Base-by-base conservation (phyloP, 225 moss, liverwort and hornwort genomes). In the Takakia lepidozioides region DNA sequence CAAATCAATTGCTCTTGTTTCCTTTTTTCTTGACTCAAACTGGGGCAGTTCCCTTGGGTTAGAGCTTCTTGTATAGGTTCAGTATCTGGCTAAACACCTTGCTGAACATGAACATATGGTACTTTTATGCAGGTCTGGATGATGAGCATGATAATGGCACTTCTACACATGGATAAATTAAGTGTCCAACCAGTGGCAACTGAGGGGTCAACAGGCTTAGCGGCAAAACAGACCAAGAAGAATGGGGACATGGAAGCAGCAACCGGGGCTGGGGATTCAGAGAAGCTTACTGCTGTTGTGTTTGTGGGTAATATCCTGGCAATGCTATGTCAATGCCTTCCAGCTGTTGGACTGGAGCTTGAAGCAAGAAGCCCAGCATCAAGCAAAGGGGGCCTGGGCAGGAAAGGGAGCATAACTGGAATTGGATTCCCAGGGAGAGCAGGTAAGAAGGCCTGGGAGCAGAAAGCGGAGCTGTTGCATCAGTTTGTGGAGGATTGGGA, bases 401-500 rank as follows among this genome's bases (percentile, higher is more conserved):
- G 8, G 11, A 11, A 7, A 32, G 32, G 8, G n/a, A 57, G 49
- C 41, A 60, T 61, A 10, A 72, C 48, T 44, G 68, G 61, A 18
- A 54, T 69, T 52, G 63, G 36, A 35, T 76, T 85, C 46, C 85
- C 87, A 44, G 82, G 78, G 47, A 71, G 63, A 65, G 82, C 80
- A 17, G 71, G 72, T 51, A 91, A 77, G 39, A 73, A 74, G 58
- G 63, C 71, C 32, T 91, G 98, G 98, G 70, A 76, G 43, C 82
- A 71, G 43, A 85, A 79, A 55, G 59, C 69, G 46, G 70, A 66
- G 18, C 56, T 48, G 24, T 46, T 98, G 64, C 64, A 77, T 40
- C 69, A 69, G 51, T 91, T 91, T 64, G 76, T 98, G 25, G 83
- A 85, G 53, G 90, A 91, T 42, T 91, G 98, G 98, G 80, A 81